Conservation (phyloP, 2,329 filamentous ascomycete genomes). For the Trichoderma semiorbis region DNA sequence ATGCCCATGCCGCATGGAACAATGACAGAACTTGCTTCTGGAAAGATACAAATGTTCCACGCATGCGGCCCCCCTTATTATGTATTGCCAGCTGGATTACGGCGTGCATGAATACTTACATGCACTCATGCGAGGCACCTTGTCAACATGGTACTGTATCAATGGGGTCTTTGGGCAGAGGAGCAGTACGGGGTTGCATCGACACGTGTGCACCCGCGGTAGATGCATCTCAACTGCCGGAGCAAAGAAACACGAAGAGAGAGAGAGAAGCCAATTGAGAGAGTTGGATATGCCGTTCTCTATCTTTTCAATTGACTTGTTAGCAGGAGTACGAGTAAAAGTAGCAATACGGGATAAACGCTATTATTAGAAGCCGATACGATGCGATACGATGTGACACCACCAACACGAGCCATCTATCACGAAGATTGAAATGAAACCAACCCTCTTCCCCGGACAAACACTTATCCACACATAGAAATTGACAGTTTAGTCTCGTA, state of each 20-base stretch:
- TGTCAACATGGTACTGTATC: not conserved
- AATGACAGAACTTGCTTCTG: conserved; percentile 11
- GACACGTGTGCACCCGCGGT: not conserved
- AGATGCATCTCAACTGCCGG: conserved; percentile 5
- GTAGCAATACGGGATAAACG: not conserved
- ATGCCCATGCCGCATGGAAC: conserved; percentile 1
- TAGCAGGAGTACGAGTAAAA: not conserved
- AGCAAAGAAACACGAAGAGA: not conserved
- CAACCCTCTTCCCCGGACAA: not conserved
- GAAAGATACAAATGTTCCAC: not conserved
- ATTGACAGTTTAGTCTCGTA: not conserved
- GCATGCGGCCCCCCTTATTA: not conserved
- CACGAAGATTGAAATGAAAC: not conserved
- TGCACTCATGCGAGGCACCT: not conserved
- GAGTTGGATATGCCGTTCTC: not conserved
- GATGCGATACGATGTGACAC: not conserved
- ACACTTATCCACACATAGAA: not conserved
- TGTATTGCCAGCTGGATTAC: not conserved
- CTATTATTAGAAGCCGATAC: not conserved
- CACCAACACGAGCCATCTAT: not conserved
- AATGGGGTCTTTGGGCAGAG: not conserved
- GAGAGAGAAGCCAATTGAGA: not conserved
- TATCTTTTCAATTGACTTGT: not conserved
- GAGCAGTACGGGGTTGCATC: not conserved
- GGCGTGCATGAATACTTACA: conserved; percentile 2